Percentiles rank a stretch among this genome's conserved stretches.
phyloP scores from a whole-genome alignment of 352 stramenopile genomes.

The Phytophthora pluvialis region DNA sequence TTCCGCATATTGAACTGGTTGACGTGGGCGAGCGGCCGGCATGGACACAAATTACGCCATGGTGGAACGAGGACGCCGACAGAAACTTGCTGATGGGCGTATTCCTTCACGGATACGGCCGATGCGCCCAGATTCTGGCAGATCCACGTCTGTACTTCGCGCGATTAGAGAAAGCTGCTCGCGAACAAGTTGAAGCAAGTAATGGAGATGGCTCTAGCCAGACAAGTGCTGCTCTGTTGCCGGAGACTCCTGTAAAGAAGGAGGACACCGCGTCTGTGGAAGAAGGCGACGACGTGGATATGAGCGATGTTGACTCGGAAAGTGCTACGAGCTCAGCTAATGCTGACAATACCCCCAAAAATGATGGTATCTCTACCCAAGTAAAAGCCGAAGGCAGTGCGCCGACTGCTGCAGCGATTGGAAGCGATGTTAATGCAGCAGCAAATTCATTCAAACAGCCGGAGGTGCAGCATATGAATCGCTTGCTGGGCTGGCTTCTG shows the following conservation, averaged over 20 bases:
- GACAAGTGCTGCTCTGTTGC: neutral
- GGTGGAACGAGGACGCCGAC: constrained; percentile 86
- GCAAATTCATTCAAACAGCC: constrained; percentile 81
- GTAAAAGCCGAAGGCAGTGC: constrained; percentile 33
- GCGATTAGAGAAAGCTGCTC: constrained; percentile 61
- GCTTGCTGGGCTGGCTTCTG: constrained; percentile 84
- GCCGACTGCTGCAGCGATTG: neutral
- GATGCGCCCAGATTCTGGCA: constrained; percentile 81
- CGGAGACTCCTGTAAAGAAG: constrained; percentile 23
- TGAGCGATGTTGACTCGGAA: constrained; percentile 59
- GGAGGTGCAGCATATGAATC: constrained; percentile 91
- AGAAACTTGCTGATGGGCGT: constrained; percentile 82
- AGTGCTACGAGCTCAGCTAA: constrained; percentile 53
- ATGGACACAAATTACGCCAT: constrained; percentile 86
- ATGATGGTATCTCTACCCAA: constrained; percentile 23
- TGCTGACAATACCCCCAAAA: constrained; percentile 39
- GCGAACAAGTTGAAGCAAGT: constrained; percentile 31
- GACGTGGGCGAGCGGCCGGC: constrained; percentile 75
- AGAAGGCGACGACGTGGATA: constrained; percentile 33
- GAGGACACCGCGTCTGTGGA: constrained; percentile 13
- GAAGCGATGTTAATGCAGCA: constrained; percentile 10
- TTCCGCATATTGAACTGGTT: constrained; percentile 64
- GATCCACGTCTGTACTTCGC: constrained; percentile 80
- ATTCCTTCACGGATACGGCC: constrained; percentile 87
- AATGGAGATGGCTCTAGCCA: constrained; percentile 6